These are phyloP conservation scores for Chalciporus pseudorubinellus DNA, from an alignment of 768 basidiomycete genomes.

Conservation along the genomic window DNA sequence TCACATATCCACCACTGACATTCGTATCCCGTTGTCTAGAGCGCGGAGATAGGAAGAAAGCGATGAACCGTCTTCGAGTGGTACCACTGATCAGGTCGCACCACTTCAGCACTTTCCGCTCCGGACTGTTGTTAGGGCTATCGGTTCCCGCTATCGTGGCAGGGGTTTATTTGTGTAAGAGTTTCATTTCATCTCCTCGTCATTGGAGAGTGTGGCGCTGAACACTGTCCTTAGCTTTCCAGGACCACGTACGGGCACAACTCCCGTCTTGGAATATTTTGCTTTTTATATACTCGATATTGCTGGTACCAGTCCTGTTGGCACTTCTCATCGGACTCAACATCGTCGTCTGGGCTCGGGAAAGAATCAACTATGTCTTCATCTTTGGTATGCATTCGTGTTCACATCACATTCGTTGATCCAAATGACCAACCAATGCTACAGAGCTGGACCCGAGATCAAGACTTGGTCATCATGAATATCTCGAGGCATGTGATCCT, in stretches of 20 bases:
- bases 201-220: not conserved
- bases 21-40: conserved; percentile 31
- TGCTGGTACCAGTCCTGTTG: conserved; percentile 75
- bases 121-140: conserved; percentile 70
- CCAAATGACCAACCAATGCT: not conserved
- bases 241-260: conserved; percentile 44
- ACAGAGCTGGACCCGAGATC: conserved; percentile 69
- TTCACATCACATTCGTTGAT: not conserved
- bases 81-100: conserved; percentile 51
- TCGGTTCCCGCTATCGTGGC: conserved; percentile 64
- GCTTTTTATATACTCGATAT: conserved; percentile 72
- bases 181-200: not conserved
- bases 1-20: not conserved
- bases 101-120: conserved; percentile 70
- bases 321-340: conserved; percentile 80
- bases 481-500: conserved; percentile 52
- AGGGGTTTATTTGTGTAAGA: conserved; percentile 59
- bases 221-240: conserved; percentile 45
- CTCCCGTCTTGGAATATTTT: conserved; percentile 74
- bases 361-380: conserved; percentile 91
- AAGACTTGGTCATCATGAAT: conserved; percentile 75
- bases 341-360: conserved; percentile 67
- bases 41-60: conserved; percentile 76
- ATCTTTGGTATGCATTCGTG: conserved; percentile 62
- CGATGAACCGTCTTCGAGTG: conserved; percentile 63